Percentiles rank a stretch among this genome's conserved stretches.
Evolutionary conservation across 495 filamentous ascomycete species (phyloP).

Genomic region (Neurospora africana): DNA sequence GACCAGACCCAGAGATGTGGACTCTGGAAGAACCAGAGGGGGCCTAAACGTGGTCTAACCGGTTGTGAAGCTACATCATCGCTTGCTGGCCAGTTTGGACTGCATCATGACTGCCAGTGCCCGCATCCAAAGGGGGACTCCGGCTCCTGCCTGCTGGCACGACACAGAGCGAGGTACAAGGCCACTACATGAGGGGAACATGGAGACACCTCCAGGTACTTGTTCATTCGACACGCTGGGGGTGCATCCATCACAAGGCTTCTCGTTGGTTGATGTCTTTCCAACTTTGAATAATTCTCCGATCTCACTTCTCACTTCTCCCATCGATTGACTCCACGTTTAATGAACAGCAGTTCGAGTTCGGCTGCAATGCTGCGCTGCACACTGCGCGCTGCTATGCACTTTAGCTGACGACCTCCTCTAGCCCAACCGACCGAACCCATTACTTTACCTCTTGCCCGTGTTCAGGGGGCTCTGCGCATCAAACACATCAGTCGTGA

Average conservation of each 20-base stretch:
- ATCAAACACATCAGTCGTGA: constrained; percentile 68
- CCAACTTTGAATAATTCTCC: not conserved
- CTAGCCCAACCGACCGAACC: not conserved
- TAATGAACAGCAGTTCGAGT: not conserved
- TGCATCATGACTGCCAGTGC: not conserved
- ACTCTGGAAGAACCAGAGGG: not conserved
- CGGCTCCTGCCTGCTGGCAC: not conserved
- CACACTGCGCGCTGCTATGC: not conserved
- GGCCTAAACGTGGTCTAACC: not conserved
- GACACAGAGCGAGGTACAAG: not conserved
- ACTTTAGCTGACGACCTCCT: not conserved
- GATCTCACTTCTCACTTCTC: not conserved
- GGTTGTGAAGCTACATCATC: not conserved
- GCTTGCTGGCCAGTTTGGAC: not conserved
- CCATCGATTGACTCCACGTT: not conserved
- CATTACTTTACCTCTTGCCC: constrained; percentile 20
- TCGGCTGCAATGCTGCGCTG: not conserved
- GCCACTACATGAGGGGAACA: not conserved
- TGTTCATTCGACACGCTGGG: not conserved
- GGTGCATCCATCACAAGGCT: not conserved
- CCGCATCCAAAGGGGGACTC: not conserved
- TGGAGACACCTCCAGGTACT: not conserved
- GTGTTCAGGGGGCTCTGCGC: constrained; percentile 42
- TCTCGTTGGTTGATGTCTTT: not conserved
- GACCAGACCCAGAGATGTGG: not conserved